Percentiles rank a stretch among this genome's conserved stretches.
Conservation (phyloP, 495 filamentous ascomycete species). For the Trichoderma asperelloides region DNA sequence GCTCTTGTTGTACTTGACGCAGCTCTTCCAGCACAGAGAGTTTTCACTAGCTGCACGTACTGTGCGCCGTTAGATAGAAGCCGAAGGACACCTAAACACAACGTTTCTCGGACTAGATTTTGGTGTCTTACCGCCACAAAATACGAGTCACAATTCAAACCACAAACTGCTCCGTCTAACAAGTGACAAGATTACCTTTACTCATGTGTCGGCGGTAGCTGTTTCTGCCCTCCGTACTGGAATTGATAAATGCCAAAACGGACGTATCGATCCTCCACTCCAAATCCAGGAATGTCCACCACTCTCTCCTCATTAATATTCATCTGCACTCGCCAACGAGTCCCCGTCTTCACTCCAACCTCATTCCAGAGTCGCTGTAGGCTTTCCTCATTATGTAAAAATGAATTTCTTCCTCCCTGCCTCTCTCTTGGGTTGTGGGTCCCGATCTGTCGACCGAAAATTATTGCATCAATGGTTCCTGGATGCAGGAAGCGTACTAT, state of each 20-base stretch:
- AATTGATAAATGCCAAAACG: not conserved
- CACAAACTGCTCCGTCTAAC: not conserved
- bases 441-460: constrained; percentile 43
- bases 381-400: constrained; percentile 37
- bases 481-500: constrained; percentile 32
- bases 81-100: too few species aligned
- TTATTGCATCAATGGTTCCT: constrained; percentile 28
- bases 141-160: too few species aligned
- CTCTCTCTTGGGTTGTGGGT: constrained; percentile 22
- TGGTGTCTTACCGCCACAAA: too few species aligned
- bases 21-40: too few species aligned
- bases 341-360: constrained; percentile 37
- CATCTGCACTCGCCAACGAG: constrained; percentile 24
- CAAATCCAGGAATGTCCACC: not conserved
- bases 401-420: constrained; percentile 19
- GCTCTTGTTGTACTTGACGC: too few species aligned
- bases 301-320: not conserved
- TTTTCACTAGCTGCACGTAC: too few species aligned
- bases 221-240: not conserved
- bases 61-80: too few species aligned
- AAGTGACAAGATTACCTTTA: not conserved
- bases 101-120: too few species aligned
- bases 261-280: not conserved
- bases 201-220: not conserved
- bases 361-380: constrained; percentile 44